phyloP scores from a whole-genome alignment of 208 protist species.

The Herpetomonas tarakana region DNA sequence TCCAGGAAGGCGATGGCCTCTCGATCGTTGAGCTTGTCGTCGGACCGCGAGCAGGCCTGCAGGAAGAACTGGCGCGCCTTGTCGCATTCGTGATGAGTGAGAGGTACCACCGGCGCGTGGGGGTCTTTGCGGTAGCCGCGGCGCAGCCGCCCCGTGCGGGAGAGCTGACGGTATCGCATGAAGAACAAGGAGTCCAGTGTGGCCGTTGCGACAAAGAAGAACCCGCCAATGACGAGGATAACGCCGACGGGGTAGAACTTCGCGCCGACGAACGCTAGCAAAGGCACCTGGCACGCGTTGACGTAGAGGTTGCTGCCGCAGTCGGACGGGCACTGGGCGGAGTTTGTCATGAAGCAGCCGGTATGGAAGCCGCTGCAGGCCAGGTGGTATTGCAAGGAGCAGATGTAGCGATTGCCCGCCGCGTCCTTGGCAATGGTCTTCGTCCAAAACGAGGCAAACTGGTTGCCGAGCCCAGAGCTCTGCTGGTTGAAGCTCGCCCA shows the following conservation, averaged over 20 bases:
- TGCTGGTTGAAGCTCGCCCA: constrained; percentile 17
- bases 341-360: constrained; percentile 42
- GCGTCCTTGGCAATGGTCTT: not conserved
- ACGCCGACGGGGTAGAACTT: constrained; percentile 27
- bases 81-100: constrained; percentile 32
- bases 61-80: constrained; percentile 26
- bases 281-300: constrained; percentile 28
- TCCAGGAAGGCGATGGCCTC: constrained; percentile 30
- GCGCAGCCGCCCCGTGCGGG: constrained; percentile 23
- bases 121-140: constrained; percentile 36
- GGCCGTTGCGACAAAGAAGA: constrained; percentile 26
- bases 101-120: constrained; percentile 24
- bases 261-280: constrained; percentile 19
- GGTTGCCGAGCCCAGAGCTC: constrained; percentile 14
- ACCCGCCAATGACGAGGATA: constrained; percentile 17
- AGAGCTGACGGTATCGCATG: constrained; percentile 28
- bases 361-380: constrained; percentile 58
- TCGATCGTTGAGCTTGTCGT: constrained; percentile 16
- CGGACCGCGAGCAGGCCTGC: constrained; percentile 8
- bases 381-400: constrained; percentile 29
- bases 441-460: constrained; percentile 22
- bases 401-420: constrained; percentile 18
- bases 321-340: constrained; percentile 30
- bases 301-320: constrained; percentile 39
- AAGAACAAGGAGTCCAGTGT: constrained; percentile 36